These are phyloP conservation scores for Alternaria tenuissima DNA, from an alignment of 2,329 filamentous ascomycete species.

Conservation along the genomic window DNA sequence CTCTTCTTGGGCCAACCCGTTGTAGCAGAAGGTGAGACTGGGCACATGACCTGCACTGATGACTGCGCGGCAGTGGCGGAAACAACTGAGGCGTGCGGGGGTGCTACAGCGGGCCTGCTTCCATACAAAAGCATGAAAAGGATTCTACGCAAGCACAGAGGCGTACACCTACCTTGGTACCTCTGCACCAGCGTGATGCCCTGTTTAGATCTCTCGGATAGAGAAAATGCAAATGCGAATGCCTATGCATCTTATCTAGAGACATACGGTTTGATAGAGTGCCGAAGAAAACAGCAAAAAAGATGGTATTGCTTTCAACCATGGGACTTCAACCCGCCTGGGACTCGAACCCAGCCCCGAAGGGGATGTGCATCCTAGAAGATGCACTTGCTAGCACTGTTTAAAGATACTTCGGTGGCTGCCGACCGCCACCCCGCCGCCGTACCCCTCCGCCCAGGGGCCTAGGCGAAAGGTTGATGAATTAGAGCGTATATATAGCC, in stretches of 20 bases:
- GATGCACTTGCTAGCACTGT: not conserved
- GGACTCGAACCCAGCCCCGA: not conserved
- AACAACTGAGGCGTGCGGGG: not conserved
- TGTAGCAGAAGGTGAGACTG: not conserved
- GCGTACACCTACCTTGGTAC: not conserved
- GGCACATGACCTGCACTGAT: not conserved
- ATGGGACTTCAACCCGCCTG: not conserved
- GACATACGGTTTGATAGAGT: not conserved
- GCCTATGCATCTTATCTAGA: not conserved
- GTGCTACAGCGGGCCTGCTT: not conserved
- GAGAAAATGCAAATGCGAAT: not conserved
- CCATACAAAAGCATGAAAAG: not conserved
- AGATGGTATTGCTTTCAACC: not conserved
- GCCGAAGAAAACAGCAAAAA: not conserved
- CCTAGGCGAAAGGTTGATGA: not conserved
- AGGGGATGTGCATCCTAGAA: not conserved
- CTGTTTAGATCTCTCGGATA: not conserved
- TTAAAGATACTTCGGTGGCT: not conserved
- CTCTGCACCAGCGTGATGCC: not conserved
- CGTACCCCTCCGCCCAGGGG: not conserved
- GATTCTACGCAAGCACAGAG: not conserved
- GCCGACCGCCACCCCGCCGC: not conserved
- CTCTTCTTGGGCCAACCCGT: too few species aligned
- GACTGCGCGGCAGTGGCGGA: not conserved
- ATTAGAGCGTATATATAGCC: constrained; percentile 1